These are phyloP conservation scores for Ustilago cynodontis DNA, from an alignment of 1,284 basidiomycete genomes.

Conservation along the genomic window DNA sequence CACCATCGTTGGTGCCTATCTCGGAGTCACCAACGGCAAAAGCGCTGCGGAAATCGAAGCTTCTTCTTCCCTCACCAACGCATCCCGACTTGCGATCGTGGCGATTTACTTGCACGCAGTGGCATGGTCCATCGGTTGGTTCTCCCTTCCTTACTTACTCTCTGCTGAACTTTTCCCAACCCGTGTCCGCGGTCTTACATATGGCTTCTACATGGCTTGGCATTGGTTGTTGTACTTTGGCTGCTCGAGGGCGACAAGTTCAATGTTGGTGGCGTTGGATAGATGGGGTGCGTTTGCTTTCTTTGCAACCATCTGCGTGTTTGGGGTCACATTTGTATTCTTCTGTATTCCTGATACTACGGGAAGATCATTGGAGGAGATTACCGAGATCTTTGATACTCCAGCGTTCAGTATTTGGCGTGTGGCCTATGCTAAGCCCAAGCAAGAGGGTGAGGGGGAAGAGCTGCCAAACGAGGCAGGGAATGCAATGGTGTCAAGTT, in stretches of 20 bases:
- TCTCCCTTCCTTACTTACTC: constrained; percentile 16
- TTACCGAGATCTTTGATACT: constrained; percentile 17
- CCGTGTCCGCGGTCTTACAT: constrained; percentile 10
- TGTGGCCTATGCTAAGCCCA: constrained; percentile 7
- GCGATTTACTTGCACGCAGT: constrained; percentile 22
- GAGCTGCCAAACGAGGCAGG: too few species aligned
- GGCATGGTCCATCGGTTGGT: constrained; percentile 22
- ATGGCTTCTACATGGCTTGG: constrained; percentile 22
- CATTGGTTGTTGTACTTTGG: constrained; percentile 23
- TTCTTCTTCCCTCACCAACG: constrained; percentile 5
- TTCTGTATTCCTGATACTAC: constrained; percentile 22
- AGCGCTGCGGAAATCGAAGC: constrained; percentile 15
- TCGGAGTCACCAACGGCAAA: constrained; percentile 17
- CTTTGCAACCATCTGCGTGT: constrained; percentile 10
- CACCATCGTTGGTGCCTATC: constrained; percentile 14
- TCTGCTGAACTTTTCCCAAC: constrained; percentile 18
- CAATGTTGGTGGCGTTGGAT: constrained; percentile 19
- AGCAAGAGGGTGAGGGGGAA: too few species aligned
- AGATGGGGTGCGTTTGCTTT: constrained; percentile 19
- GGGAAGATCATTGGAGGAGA: constrained; percentile 20
- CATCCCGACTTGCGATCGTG: constrained; percentile 15
- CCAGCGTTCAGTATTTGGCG: constrained; percentile 24
- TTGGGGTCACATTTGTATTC: constrained; percentile 19
- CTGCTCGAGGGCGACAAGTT: constrained; percentile 18
- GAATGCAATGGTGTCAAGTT: too few species aligned